A percentile compares a stretch with the other conserved stretches of the same genome.
phyloP scores from a whole-genome alignment of 192 early-diverging fungal species.

The Entomortierella chlamydospora region DNA sequence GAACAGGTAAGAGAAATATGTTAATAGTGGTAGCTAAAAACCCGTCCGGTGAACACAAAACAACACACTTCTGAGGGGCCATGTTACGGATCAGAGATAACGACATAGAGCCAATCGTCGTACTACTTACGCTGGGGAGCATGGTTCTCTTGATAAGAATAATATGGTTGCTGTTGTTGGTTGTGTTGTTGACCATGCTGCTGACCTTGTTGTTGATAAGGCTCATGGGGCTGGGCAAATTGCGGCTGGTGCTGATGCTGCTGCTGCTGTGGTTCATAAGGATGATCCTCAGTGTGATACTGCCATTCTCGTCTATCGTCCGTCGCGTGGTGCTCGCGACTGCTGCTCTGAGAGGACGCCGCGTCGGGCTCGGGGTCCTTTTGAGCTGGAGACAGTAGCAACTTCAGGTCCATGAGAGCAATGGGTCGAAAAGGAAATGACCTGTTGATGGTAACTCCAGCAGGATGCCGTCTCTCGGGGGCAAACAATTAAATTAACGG shows the following conservation, averaged over 20 bases:
- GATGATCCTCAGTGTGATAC: constrained; percentile 11
- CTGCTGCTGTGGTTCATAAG: constrained; percentile 12
- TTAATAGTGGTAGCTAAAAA: background rate
- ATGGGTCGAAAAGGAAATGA: background rate
- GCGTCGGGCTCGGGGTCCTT: constrained; percentile 42
- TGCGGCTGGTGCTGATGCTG: constrained; percentile 2
- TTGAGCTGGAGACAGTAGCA: constrained; percentile 40
- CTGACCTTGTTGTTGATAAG: background rate
- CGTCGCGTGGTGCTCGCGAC: constrained; percentile 27
- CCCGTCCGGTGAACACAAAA: too few species aligned
- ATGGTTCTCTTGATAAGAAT: constrained; percentile 8
- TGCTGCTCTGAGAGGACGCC: constrained; percentile 3
- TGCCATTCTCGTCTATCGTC: constrained; percentile 22
- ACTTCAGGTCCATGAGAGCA: constrained; percentile 47
- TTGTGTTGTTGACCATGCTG: background rate
- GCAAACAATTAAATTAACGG: background rate
- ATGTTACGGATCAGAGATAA: background rate
- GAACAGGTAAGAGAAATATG: background rate
- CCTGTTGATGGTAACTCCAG: background rate
- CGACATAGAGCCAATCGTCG: background rate
- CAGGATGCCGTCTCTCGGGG: background rate
- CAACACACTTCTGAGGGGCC: background rate
- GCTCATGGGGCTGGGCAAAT: background rate
- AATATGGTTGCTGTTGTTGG: constrained; percentile 9
- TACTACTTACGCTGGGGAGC: constrained; percentile 23